phyloP scores from a whole-genome alignment of 306 rosid genomes.

The Nissolia schottii region DNA sequence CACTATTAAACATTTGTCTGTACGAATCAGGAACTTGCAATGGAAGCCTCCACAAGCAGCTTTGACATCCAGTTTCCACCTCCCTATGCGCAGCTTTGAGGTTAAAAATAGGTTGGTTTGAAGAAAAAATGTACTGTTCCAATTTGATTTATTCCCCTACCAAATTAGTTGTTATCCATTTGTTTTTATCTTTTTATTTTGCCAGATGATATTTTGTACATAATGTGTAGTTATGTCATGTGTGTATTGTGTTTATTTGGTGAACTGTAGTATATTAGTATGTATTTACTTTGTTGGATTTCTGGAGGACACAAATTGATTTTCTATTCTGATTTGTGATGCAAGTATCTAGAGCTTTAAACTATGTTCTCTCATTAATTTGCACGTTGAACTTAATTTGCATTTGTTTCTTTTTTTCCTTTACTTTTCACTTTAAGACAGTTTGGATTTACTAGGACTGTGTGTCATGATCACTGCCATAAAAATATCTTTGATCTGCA shows the following conservation, averaged over 20 bases:
- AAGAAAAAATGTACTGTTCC: conserved; percentile 1
- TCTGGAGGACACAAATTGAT: background rate
- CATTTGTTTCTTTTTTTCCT: background rate
- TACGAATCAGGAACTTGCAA: conserved; percentile 45
- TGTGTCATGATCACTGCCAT: background rate
- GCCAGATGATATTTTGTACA: background rate
- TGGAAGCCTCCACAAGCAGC: conserved; percentile 70
- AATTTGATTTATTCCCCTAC: background rate
- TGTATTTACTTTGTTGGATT: background rate
- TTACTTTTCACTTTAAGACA: background rate
- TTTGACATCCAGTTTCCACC: conserved; percentile 58
- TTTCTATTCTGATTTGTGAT: background rate
- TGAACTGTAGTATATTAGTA: conserved; percentile 3
- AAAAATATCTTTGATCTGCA: background rate
- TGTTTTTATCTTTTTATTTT: conserved; percentile 14
- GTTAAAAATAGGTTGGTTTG: conserved; percentile 63
- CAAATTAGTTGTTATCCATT: background rate
- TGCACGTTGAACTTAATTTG: background rate
- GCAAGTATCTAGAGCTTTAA: background rate
- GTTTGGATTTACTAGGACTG: background rate
- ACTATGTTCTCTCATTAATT: background rate
- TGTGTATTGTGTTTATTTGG: conserved; percentile 10
- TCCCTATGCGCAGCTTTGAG: conserved; percentile 96
- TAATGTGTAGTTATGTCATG: background rate
- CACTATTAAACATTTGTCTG: background rate